Conservation (phyloP, 495 filamentous ascomycete species). For the Neurospora tetrasperma region DNA sequence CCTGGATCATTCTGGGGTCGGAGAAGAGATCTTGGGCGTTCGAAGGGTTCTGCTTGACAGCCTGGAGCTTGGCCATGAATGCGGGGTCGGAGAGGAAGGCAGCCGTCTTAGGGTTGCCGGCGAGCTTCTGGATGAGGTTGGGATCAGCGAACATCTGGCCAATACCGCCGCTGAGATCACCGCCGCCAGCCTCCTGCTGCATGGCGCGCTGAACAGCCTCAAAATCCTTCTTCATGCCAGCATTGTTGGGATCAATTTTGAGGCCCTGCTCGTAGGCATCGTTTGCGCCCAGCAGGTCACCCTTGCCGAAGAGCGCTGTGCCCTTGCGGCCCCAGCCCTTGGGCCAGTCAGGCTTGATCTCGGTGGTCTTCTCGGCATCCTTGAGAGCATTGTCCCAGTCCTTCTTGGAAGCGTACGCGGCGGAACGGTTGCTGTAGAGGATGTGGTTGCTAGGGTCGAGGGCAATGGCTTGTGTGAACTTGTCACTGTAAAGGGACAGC, state of each 20-base stretch:
- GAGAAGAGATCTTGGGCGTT: slow-evolving; percentile 68
- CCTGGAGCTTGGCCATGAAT: slow-evolving; percentile 86
- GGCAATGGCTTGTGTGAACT: slow-evolving; percentile 90
- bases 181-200: slow-evolving; percentile 57
- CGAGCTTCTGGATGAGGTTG: slow-evolving; percentile 77
- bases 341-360: slow-evolving; percentile 96
- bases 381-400: slow-evolving; percentile 74
- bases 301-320: slow-evolving; percentile 75
- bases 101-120: slow-evolving; percentile 86
- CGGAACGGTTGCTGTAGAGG: slow-evolving; percentile 94
- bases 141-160: slow-evolving; percentile 92
- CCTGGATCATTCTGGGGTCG: slow-evolving; percentile 87
- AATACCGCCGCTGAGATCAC: slow-evolving; percentile 62
- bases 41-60: slow-evolving; percentile 68
- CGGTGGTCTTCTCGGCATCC: slow-evolving; percentile 85
- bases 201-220: slow-evolving; percentile 81
- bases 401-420: slow-evolving; percentile 84
- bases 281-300: slow-evolving; percentile 71
- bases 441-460: slow-evolving; percentile 85
- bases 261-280: slow-evolving; percentile 89
- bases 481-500: slow-evolving; percentile 48
- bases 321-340: slow-evolving; percentile 93
- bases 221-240: slow-evolving; percentile 81
- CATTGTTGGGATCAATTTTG: slow-evolving; percentile 83
- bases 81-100: slow-evolving; percentile 67